Evolutionary conservation across 768 basidiomycete species (phyloP), one percentile per base, ranked within the genome.

Genomic region (Lactarius indigo): DNA sequence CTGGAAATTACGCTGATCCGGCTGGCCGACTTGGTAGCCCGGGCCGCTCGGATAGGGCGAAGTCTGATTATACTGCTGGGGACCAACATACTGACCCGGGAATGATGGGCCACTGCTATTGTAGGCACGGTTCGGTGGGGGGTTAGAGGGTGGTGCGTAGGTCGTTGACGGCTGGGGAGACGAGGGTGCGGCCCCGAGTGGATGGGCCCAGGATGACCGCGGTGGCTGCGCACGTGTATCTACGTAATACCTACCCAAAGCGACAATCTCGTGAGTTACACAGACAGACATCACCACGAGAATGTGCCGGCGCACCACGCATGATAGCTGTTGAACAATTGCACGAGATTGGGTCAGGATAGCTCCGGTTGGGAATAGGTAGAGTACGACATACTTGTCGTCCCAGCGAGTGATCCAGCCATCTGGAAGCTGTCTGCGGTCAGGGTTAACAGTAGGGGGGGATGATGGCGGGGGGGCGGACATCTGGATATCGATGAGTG

Each of bases 341-440:
- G 72, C 9, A 20, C 13, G 58, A 50, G 35, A 26, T 58, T 35
- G 56, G 66, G 63, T 62, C 57, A 44, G 63, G 61, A 50, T 71
- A 57, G 67, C 59, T 63, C 74, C 72, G 65, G 60, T 62, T 23
- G 12, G 37, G 69, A 76, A 72, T 69, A 50, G 72, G 70, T 72
- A 64, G n/a, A 57, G 10, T 33, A 54, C 44, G 66, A 81, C 87
- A 57, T 72, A 91, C 91, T 86, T 87, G 62, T 73, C 57, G 70
- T 92, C 89, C 71, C 80, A 92, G 71, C 90, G 87, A 20, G 82
- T 76, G 20, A 84, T 78, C 89, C 89, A 92, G 44, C 90, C 90
- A 1, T 77, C 77, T 12, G 90, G 90, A 1, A 91, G 80, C 5
- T 79, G 77, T 61, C 90, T 83, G 15, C 76, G 74, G 73, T 91